Base-by-base conservation (phyloP, 2,329 filamentous ascomycete species). In the Phaeosphaeria sp. region DNA sequence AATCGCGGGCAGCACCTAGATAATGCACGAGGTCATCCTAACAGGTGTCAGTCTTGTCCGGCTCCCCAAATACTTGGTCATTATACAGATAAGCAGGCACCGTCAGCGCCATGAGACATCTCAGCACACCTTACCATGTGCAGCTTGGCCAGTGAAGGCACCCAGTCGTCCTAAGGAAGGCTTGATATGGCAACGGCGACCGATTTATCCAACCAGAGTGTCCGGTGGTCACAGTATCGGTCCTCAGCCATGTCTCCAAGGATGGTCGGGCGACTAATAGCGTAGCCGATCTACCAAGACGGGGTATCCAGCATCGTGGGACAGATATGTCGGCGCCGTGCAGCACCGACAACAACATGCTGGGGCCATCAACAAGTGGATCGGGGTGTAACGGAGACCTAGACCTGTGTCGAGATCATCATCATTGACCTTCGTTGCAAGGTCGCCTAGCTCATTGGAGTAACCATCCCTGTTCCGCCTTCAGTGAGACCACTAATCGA, bases 261-360 rank as follows among this genome's bases (percentile, higher is more conserved):
- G 10, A 13, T 20, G 51, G 23, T 13, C 27, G 13, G 46, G 39
- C 46, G 33, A 50, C 48, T 46, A 58, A 36, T 25, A 53, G 27
- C 54, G 50, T 49, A 54, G 51, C 33, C 43, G 50, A 60, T 58
- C 36, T 36, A 46, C 44, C 23, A 39, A 51, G 33, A 54, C 50
- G 23, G 59, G 56, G 56, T 49, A 60, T 42, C 58, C 56, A 50
- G 42, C 44, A 54, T 44, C 51, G 20, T 58, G 49, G 61, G 27
- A 59, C 49, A 62, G 21, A 49, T 33, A 58, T 42, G 53, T 64
- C 60, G 63, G 63, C 59, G 54, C 39, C 60, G 50, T 25, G 30
- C 43, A 55, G 56, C 52, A 54, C 69, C 69, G 69, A 72, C 50
- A 55, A 64, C 67, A 63, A 65, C 60, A 67, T 59, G 30, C 53